Evolutionary conservation across 2,329 filamentous ascomycete species (phyloP).

Genomic region (Aspergillus neoniger): DNA sequence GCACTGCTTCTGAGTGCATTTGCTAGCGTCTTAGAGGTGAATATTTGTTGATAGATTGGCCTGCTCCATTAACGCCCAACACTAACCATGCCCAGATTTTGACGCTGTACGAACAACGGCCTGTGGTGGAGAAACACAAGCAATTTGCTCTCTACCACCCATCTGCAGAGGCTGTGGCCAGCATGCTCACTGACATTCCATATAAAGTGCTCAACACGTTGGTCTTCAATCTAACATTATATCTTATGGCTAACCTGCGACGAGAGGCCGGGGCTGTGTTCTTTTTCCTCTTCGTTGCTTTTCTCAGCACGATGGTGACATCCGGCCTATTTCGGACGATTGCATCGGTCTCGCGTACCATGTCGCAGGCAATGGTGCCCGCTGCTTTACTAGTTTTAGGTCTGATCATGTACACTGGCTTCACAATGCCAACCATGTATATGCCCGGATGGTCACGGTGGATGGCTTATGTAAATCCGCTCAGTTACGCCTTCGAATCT

Average conservation of each 20-base stretch:
- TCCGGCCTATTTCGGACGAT: constrained; percentile 81
- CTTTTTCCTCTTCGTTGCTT: constrained; percentile 76
- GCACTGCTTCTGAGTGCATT: constrained; percentile 82
- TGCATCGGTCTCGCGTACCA: constrained; percentile 68
- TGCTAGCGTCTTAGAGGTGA: constrained; percentile 65
- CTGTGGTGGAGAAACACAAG: constrained; percentile 19
- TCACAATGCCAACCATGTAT: constrained; percentile 47
- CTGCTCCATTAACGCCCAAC: neutral
- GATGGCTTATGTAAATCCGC: constrained; percentile 75
- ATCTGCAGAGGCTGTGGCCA: constrained; percentile 7
- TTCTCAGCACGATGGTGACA: constrained; percentile 71
- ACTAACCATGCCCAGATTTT: constrained; percentile 4
- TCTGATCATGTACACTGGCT: constrained; percentile 49
- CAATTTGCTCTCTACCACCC: constrained; percentile 22
- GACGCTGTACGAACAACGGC: constrained; percentile 18
- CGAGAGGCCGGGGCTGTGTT: constrained; percentile 75
- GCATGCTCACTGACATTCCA: constrained; percentile 52
- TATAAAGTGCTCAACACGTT: constrained; percentile 73
- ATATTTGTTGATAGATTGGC: neutral
- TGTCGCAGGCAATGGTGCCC: constrained; percentile 55
- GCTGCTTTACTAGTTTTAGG: constrained; percentile 45
- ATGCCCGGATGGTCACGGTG: constrained; percentile 78
- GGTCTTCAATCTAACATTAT: constrained; percentile 73
- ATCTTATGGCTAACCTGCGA: constrained; percentile 81
- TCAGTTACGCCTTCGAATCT: constrained; percentile 76